Evolutionary conservation across 768 basidiomycete species (phyloP).

Genomic region (Tricholoma matsutake): DNA sequence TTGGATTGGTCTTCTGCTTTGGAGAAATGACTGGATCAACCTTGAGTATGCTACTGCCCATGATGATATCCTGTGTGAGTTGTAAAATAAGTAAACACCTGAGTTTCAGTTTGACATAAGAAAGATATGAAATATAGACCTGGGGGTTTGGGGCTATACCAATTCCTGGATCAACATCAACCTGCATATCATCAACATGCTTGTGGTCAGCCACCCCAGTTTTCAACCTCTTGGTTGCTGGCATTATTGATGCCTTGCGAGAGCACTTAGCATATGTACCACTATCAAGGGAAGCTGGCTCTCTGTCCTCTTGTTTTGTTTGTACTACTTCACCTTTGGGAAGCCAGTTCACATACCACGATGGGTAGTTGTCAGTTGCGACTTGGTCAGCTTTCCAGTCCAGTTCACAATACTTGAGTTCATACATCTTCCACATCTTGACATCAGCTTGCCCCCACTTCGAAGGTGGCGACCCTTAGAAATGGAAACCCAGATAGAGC

Average conservation of each 20-base stretch:
- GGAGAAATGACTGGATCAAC: too few relatives aligned
- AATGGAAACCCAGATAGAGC: constrained; percentile 1
- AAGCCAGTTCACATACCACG: constrained; percentile 9
- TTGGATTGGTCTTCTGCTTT: too few relatives aligned
- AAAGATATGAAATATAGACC: not conserved
- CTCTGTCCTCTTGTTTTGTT: not conserved
- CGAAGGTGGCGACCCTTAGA: not conserved
- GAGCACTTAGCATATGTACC: not conserved
- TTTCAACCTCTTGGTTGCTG: not conserved
- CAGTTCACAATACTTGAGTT: constrained; percentile 16
- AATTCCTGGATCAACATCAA: not conserved
- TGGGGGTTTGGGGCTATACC: not conserved
- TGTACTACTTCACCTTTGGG: not conserved
- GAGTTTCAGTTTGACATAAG: not conserved
- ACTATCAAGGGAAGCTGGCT: not conserved
- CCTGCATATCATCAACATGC: not conserved
- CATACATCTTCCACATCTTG: constrained; percentile 7
- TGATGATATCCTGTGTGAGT: not conserved
- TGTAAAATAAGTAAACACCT: not conserved
- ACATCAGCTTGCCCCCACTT: constrained; percentile 8
- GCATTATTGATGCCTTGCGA: not conserved
- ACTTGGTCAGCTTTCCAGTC: constrained; percentile 19
- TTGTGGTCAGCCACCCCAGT: not conserved
- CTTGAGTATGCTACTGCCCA: not conserved
- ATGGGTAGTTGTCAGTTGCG: constrained; percentile 16